Percentiles rank a stretch among this genome's conserved stretches.
These are phyloP conservation scores for Croton laevigatus DNA, from an alignment of 441 rosid genomes.

Conservation along the genomic window DNA sequence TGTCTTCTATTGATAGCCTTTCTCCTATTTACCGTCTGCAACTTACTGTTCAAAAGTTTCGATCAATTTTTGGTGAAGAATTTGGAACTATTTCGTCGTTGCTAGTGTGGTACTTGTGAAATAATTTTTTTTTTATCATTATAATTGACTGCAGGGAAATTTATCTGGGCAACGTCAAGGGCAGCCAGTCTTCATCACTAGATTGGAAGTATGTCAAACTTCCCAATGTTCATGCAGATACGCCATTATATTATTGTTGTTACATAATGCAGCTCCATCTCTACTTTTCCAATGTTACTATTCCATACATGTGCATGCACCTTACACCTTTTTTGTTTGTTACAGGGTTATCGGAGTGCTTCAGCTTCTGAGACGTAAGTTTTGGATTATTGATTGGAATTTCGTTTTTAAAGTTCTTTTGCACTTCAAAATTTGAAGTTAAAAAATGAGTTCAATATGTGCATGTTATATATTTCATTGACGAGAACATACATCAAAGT, in stretches of 20 bases:
- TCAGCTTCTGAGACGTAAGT: slow-evolving; percentile 93
- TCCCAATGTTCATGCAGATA: slow-evolving; percentile 17
- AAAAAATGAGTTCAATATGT: neutral
- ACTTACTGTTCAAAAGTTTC: neutral
- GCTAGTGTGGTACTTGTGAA: neutral
- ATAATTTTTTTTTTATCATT: slow-evolving; percentile 25
- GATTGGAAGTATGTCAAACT: slow-evolving; percentile 69
- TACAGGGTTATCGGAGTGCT: slow-evolving; percentile 91
- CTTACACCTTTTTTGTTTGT: slow-evolving; percentile 29
- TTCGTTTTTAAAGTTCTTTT: slow-evolving; percentile 16
- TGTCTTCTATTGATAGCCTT: neutral
- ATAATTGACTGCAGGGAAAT: slow-evolving; percentile 63
- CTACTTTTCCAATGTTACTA: slow-evolving; percentile 6
- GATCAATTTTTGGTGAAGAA: neutral
- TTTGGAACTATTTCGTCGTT: slow-evolving; percentile 6
- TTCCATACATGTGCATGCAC: slow-evolving; percentile 20
- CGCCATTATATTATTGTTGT: slow-evolving; percentile 13
- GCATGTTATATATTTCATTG: neutral
- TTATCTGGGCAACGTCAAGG: slow-evolving; percentile 96
- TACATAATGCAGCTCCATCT: slow-evolving; percentile 15
- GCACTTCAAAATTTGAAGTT: neutral
- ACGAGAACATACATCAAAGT: slow-evolving; percentile 2
- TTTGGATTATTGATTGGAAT: slow-evolving; percentile 8
- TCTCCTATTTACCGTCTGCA: neutral
- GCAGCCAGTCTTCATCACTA: slow-evolving; percentile 95